Percentiles rank a stretch among this genome's conserved stretches.
Conservation (phyloP, 2,329 filamentous ascomycete genomes). For the Dothidotthia symphoricarpi region DNA sequence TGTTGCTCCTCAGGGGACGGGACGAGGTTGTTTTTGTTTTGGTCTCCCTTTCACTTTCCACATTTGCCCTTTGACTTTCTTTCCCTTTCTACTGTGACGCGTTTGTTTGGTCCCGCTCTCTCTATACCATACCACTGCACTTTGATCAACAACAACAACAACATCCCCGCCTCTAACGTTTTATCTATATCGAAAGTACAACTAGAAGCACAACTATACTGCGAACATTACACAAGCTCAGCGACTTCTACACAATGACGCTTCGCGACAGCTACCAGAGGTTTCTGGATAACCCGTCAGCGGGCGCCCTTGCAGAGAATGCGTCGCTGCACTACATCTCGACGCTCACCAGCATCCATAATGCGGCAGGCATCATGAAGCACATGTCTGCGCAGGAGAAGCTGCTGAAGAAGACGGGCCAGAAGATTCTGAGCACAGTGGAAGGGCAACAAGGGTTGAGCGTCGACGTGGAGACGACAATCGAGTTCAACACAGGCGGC, state of each 20-base stretch:
- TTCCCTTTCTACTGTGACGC: too few relatives aligned
- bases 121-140: too few relatives aligned
- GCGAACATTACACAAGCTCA: too few relatives aligned
- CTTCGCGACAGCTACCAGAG: slow-evolving; percentile 46
- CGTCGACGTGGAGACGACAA: slow-evolving; percentile 74
- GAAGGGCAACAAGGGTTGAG: slow-evolving; percentile 69
- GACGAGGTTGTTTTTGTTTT: too few relatives aligned
- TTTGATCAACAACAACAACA: too few relatives aligned
- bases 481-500: slow-evolving; percentile 79
- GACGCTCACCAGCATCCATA: slow-evolving; percentile 72
- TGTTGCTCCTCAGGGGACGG: too few relatives aligned
- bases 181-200: too few relatives aligned
- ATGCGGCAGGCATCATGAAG: slow-evolving; percentile 74
- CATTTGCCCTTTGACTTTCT: too few relatives aligned
- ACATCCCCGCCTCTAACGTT: too few relatives aligned
- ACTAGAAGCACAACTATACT: too few relatives aligned
- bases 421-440: slow-evolving; percentile 71
- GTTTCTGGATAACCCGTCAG: slow-evolving; percentile 47
- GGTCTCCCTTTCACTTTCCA: too few relatives aligned
- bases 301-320: slow-evolving; percentile 45
- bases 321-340: slow-evolving; percentile 75
- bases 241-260: slow-evolving; percentile 18
- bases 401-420: slow-evolving; percentile 77
- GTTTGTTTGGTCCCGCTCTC: too few relatives aligned
- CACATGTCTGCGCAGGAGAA: slow-evolving; percentile 71